These are phyloP conservation scores for Lasiodiplodia sp. DNA, from an alignment of 2,329 filamentous ascomycete genomes.

Conservation along the genomic window DNA sequence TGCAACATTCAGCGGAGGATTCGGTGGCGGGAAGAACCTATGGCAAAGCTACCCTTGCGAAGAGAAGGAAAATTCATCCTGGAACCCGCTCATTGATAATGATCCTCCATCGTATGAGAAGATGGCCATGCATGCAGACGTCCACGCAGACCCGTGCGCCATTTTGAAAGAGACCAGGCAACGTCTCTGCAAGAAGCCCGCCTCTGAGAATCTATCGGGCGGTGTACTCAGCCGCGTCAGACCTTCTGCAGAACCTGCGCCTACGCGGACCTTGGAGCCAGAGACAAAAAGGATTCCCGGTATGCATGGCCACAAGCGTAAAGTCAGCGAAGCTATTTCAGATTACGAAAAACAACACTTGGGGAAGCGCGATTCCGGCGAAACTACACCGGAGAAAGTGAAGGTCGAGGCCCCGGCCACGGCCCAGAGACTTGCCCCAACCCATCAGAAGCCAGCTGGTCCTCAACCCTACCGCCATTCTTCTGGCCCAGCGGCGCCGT, in stretches of 20 bases:
- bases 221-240: background rate
- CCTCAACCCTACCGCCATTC: background rate
- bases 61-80: background rate
- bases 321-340: background rate
- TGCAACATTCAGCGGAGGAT: background rate
- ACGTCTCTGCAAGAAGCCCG: slow-evolving; percentile 1
- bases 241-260: background rate
- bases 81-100: slow-evolving; percentile 10
- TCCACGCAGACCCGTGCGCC: background rate
- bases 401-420: background rate
- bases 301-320: background rate
- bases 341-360: slow-evolving; percentile 8
- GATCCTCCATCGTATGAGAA: slow-evolving; percentile 4
- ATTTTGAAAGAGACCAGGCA: background rate
- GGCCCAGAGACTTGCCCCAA: background rate
- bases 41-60: slow-evolving; percentile 18
- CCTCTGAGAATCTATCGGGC: background rate
- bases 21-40: slow-evolving; percentile 8
- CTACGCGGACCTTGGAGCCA: background rate
- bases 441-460: background rate
- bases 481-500: background rate
- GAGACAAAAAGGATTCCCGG: background rate
- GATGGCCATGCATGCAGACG: background rate
- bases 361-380: slow-evolving; percentile 2
- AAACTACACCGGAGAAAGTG: background rate